These are phyloP conservation scores for Chlorella sp. DNA, from an alignment of 139 green algal species.

Conservation along the genomic window DNA sequence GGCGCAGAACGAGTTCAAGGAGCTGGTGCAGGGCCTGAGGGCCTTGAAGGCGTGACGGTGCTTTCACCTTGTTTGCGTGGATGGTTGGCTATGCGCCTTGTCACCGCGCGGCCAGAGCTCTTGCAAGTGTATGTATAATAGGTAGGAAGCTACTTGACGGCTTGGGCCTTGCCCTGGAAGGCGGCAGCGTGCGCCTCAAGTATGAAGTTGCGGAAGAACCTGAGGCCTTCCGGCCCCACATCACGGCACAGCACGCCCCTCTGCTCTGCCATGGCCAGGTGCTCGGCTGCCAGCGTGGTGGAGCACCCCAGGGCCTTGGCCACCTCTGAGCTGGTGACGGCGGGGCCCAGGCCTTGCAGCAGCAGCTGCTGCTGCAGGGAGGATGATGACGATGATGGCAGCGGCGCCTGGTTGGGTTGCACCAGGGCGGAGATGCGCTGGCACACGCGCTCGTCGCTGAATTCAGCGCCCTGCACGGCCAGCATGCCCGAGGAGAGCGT, in stretches of 20 bases:
- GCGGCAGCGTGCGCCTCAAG: too few relatives aligned
- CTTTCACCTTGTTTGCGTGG: too few relatives aligned
- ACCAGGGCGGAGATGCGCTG: conserved; percentile 29
- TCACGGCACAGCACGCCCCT: conserved; percentile 75
- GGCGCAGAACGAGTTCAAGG: not conserved
- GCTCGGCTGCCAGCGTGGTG: conserved; percentile 66
- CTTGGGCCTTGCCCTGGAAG: too few relatives aligned
- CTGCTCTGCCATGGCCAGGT: conserved; percentile 75
- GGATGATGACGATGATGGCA: not conserved
- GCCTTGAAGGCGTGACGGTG: too few relatives aligned
- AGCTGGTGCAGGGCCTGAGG: conserved; percentile 2
- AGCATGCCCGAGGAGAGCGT: conserved; percentile 66
- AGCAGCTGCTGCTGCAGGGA: not conserved
- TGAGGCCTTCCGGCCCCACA: conserved; percentile 73
- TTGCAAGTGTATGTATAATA: too few relatives aligned
- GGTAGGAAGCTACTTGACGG: too few relatives aligned
- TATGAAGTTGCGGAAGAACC: conserved; percentile 88
- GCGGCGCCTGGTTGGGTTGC: not conserved
- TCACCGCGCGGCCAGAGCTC: too few relatives aligned
- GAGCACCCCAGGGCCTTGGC: conserved; percentile 34
- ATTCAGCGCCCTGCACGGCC: conserved; percentile 58
- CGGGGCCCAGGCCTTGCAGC: conserved; percentile 43
- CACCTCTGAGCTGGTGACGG: conserved; percentile 50
- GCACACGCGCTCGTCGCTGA: conserved; percentile 48
- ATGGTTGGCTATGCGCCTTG: too few relatives aligned